Percentiles rank a stretch among this genome's conserved stretches.
phyloP scores from a whole-genome alignment of 345 rosid species.

The Lumnitzera racemosa region DNA sequence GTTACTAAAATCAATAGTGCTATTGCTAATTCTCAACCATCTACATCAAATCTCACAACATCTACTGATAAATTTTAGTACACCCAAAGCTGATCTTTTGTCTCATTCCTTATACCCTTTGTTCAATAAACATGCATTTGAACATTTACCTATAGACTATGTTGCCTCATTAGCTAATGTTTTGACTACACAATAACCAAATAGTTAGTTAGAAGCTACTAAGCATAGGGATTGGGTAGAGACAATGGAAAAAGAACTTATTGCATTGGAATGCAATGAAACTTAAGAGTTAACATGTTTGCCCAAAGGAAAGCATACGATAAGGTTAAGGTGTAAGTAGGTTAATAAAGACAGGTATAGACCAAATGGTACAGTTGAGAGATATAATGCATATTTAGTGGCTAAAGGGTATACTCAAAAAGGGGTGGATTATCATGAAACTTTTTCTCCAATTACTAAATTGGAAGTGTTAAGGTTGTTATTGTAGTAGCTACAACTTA shows the following conservation, averaged over 20 bases:
- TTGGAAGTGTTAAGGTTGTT: background rate
- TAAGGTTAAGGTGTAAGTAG: background rate
- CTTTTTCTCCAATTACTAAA: background rate
- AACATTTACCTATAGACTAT: no score
- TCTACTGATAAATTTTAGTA: no score
- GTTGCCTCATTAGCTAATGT: no score
- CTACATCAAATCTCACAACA: no score
- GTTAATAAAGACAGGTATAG: background rate
- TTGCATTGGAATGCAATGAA: background rate
- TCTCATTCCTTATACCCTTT: no score
- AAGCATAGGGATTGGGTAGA: background rate
- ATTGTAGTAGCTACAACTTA: background rate
- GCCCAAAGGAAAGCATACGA: background rate
- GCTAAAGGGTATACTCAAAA: background rate
- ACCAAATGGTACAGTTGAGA: background rate
- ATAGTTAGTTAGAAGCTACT: background rate
- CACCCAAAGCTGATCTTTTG: no score
- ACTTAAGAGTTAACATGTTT: background rate
- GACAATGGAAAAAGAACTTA: background rate
- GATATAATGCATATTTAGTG: background rate
- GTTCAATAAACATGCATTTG: no score
- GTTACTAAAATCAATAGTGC: no score
- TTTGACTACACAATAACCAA: background rate
- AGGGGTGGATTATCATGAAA: background rate
- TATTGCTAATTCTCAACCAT: no score